phyloP scores from a whole-genome alignment of 202 grass and related monocot species.

The Brachypodium distachyon region DNA sequence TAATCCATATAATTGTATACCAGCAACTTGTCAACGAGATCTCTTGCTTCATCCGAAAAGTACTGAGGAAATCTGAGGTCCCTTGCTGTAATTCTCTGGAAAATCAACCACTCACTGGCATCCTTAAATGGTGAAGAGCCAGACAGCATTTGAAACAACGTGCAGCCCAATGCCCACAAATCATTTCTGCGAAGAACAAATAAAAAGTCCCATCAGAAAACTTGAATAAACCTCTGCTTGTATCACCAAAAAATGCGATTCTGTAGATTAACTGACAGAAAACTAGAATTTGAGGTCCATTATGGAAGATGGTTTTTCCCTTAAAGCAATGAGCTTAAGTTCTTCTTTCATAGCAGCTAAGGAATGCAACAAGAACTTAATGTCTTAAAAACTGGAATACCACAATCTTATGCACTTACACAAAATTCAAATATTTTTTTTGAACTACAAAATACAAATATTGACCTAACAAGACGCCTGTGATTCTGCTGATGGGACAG shows the following conservation, averaged over 20 bases:
- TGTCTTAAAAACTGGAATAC: not conserved
- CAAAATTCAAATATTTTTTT: not conserved
- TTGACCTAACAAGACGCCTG: not conserved
- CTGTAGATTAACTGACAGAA: not conserved
- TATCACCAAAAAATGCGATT: slow-evolving; percentile 1
- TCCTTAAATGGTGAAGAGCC: slow-evolving; percentile 96
- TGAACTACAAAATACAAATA: not conserved
- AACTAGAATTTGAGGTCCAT: not conserved
- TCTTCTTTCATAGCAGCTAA: not conserved
- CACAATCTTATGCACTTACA: not conserved
- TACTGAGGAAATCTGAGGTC: slow-evolving; percentile 81
- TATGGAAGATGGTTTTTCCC: not conserved
- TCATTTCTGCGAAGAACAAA: slow-evolving; percentile 74
- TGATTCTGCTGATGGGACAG: not conserved
- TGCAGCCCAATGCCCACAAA: slow-evolving; percentile 95
- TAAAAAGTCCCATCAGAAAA: slow-evolving; percentile 16
- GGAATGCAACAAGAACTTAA: not conserved
- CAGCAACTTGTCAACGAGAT: slow-evolving; percentile 90
- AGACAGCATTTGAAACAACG: slow-evolving; percentile 94
- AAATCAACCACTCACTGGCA: slow-evolving; percentile 93
- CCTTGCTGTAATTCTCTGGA: slow-evolving; percentile 88
- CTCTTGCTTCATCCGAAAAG: slow-evolving; percentile 77
- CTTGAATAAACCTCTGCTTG: not conserved
- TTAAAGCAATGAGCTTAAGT: not conserved
- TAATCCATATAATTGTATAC: slow-evolving; percentile 30